Base-by-base conservation (phyloP, 108 stramenopile species). In the Chaetoceros muelleri region DNA sequence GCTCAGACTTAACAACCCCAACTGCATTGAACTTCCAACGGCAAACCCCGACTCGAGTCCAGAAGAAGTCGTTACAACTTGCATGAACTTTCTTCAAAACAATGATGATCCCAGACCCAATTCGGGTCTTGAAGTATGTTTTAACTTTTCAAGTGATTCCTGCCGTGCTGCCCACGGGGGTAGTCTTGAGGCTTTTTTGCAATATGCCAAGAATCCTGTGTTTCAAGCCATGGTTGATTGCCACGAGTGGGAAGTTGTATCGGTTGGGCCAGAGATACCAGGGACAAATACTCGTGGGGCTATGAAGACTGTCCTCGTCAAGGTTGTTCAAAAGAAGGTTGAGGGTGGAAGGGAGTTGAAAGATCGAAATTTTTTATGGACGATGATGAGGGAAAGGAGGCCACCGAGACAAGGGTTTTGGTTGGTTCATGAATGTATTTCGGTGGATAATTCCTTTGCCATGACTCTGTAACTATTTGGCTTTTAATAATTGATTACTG, bases 361-460 rank as follows among this genome's bases (percentile, higher is more conserved):
- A 13, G 34, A 40, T 24, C 53, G 72, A 40, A 55, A 57, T 20
- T 81, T 81, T 52, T 48, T 78, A 22, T 84, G 87, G 87, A 81
- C 87, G 16, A 47, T 89, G 48, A 73, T 78, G 51, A 72, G 80
- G 47, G 82, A 84, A 63, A 66, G 83, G n/a, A 67, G 83, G 45
- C 87, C 87, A 28, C 83, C 87, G 44, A 68, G 79, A 61, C 83
- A 84, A 57, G 76, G 73, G 28, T 73, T 76, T 52, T 89, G 81
- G 79, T 62, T 84, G 29, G 76, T 89, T 13, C 81, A 84, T 50
- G 87, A 89, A 72, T 82, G 81, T 53, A 64, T 89, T 44, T 78
- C 60, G 47, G 65, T 70, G 20, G 77, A 81, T 26, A 74, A 77
- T 53, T 76, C 79, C 3, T 70, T 66, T 45, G 58, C 54, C 0